Percentiles rank a stretch among this genome's conserved stretches.
phyloP scores from a whole-genome alignment of 2,329 filamentous ascomycete species.

The Penicillium rolfsii region DNA sequence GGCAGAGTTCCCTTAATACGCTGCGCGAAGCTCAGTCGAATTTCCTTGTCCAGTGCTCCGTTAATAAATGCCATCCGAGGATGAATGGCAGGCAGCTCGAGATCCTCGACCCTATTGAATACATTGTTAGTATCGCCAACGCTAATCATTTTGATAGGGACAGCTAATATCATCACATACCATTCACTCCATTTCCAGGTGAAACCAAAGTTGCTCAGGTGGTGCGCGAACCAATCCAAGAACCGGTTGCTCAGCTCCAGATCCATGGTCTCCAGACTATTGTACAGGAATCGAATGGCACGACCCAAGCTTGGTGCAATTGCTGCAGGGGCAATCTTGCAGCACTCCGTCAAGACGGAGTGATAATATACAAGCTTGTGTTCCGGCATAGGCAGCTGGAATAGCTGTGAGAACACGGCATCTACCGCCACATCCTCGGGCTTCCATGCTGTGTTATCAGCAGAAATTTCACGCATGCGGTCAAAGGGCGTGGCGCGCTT shows the following conservation, averaged over 20 bases:
- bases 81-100: conserved; percentile 73
- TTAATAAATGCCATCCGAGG: conserved; percentile 92
- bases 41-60: conserved; percentile 92
- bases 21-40: conserved; percentile 92
- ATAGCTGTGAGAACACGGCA: conserved; percentile 92
- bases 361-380: conserved; percentile 98
- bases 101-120: conserved; percentile 69
- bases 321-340: conserved; percentile 93
- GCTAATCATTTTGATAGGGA: too few species aligned
- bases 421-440: conserved; percentile 97
- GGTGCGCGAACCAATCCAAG: conserved; percentile 96
- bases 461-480: conserved; percentile 69
- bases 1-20: conserved; percentile 93
- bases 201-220: conserved; percentile 98
- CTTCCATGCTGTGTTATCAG: conserved; percentile 82
- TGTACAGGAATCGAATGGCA: conserved; percentile 89
- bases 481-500: conserved; percentile 94
- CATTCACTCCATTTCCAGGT: conserved; percentile 99
- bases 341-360: conserved; percentile 88
- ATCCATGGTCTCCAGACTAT: conserved; percentile 79
- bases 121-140: conserved; percentile 22
- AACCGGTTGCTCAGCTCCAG: conserved; percentile 85
- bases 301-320: conserved; percentile 91
- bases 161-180: conserved; percentile 49
- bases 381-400: conserved; percentile 82